Evolutionary conservation across 2,329 filamentous ascomycete genomes (phyloP).

Genomic region (Alternaria viburni): DNA sequence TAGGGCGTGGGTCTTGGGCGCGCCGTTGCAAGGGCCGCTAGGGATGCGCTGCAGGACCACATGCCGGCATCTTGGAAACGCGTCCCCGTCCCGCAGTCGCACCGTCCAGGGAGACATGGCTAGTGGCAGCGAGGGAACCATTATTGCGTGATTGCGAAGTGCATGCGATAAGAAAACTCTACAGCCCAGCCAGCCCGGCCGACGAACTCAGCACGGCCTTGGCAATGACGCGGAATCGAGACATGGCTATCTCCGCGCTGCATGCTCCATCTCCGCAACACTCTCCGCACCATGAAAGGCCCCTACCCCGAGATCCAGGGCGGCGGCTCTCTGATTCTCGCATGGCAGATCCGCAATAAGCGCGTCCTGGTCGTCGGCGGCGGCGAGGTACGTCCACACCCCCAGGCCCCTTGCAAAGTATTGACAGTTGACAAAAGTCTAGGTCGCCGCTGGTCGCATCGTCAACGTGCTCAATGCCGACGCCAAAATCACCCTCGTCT

Average conservation of each 20-base stretch:
- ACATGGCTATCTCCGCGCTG: conserved; percentile 33
- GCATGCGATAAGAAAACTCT: background rate
- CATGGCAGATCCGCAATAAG: conserved; percentile 93
- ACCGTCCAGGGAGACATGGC: background rate
- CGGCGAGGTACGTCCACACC: conserved; percentile 73
- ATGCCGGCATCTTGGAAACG: conserved; percentile 10
- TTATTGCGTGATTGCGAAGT: background rate
- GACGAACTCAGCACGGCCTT: conserved; percentile 8
- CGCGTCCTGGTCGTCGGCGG: conserved; percentile 91
- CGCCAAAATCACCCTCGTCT: conserved; percentile 85
- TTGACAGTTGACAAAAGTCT: conserved; percentile 47
- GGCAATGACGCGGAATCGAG: conserved; percentile 21
- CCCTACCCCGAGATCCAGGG: conserved; percentile 82
- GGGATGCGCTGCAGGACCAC: conserved; percentile 19
- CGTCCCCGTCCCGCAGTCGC: background rate
- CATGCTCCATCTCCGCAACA: conserved; percentile 23
- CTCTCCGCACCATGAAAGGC: conserved; percentile 51
- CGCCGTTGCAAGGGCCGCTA: conserved; percentile 23
- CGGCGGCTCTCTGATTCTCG: conserved; percentile 90
- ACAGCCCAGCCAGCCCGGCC: background rate
- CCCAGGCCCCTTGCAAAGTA: conserved; percentile 9
- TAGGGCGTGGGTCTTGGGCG: conserved; percentile 18
- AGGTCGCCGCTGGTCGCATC: conserved; percentile 96
- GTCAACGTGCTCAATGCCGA: conserved; percentile 95
- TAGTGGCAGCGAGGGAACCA: background rate